Evolutionary conservation across 163 green algal species (phyloP).

Genomic region (Chlamydomonas reinhardtii): DNA sequence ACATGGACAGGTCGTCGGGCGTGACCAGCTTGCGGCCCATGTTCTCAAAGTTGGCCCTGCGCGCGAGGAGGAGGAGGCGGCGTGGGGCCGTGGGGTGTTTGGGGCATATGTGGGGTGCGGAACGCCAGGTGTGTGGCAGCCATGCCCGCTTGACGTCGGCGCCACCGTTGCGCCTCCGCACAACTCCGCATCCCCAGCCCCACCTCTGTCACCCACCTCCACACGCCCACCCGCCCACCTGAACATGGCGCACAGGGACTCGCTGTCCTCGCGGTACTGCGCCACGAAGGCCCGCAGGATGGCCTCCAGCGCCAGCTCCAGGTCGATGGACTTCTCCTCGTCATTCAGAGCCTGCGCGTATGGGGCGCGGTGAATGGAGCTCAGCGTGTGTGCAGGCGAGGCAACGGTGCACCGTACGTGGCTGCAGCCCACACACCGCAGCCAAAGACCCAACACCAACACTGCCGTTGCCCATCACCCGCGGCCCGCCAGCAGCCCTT

Average conservation of each 20-base stretch:
- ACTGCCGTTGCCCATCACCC: too few species aligned
- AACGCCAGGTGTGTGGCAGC: too few species aligned
- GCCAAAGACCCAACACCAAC: too few species aligned
- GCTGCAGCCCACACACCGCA: too few species aligned
- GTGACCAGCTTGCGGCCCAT: constrained; percentile 33
- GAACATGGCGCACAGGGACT: constrained; percentile 11
- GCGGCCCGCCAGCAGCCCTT: too few species aligned
- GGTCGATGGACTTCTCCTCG: constrained; percentile 58
- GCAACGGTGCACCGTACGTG: too few species aligned
- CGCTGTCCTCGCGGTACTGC: constrained; percentile 42
- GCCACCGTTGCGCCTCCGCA: too few species aligned
- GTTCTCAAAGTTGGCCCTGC: constrained; percentile 24
- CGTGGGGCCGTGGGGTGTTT: too few species aligned
- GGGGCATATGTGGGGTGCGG: background rate
- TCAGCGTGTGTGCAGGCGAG: too few species aligned
- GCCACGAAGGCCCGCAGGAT: constrained; percentile 42
- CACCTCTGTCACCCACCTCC: background rate
- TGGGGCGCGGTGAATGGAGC: too few species aligned
- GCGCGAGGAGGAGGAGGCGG: background rate
- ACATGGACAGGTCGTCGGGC: constrained; percentile 36
- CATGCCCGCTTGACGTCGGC: too few species aligned
- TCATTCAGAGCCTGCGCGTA: constrained; percentile 33
- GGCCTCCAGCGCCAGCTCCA: constrained; percentile 56
- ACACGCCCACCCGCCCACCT: background rate
- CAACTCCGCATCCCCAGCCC: too few species aligned